Evolutionary conservation across 305 asterid species (phyloP), one percentile per base, ranked within the genome.

Genomic region (Fraxinus paxiana): DNA sequence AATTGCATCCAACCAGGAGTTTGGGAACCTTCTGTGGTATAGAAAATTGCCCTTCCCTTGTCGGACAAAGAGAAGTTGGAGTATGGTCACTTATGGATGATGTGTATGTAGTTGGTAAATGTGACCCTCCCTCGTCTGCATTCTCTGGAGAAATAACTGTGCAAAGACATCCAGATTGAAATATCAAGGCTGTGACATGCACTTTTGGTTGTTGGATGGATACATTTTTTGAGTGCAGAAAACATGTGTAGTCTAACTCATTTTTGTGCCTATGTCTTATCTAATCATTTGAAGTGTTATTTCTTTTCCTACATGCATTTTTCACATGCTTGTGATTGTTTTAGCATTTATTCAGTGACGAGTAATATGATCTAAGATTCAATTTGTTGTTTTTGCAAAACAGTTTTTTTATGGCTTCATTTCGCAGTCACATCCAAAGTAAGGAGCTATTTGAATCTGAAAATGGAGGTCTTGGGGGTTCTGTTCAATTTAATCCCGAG

Each of bases 341-440:
- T 65, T 26, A 70, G 61, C 56, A 41, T 77, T 77, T 81, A 24
- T 65, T 76, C 79, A 37, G 75, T 43, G 24, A 22, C 10, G 78
- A 35, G 61, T 81, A 78, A 80, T 78, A 81, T 81, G 72, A 82
- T 84, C 92, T 89, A 84, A 88, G 86, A 80, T 70, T 33, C 75
- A 77, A 80, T 73, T 80, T 87, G 76, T 85, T 83, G 90, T 89
- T 85, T 90, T 61, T 86, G 92, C 84, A 85, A 85, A 89, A 84
- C 97, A 92, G 96, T 89, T 92, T 85, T 87, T 88, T 91, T 89
- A 91, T 92, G 93, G 93, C 95, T 89, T 94, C 97, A 82, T 88
- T 88, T 91, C 90, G 89, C 95, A 92, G 97, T 87, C 92, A 89
- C 86, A 85, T 84, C 84, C 93, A 86, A 75, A 85, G 84, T 80